Evolutionary conservation across 768 basidiomycete genomes (phyloP).

Genomic region (Lactarius indigo): DNA sequence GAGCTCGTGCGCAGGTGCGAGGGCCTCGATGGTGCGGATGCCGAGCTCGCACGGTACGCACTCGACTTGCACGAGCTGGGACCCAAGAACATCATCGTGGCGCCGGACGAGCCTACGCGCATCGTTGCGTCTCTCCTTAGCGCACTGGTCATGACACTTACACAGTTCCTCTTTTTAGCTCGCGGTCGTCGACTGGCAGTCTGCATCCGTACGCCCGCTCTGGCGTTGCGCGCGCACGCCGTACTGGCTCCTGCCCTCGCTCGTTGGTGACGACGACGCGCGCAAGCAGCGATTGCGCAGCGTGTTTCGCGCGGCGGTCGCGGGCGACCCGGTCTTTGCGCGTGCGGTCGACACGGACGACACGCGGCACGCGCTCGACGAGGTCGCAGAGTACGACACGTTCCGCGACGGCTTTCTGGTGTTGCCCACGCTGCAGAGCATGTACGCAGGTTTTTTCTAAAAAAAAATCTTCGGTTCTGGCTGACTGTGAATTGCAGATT

Average conservation of each 20-base stretch:
- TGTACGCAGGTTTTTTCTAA: slow-evolving; percentile 30
- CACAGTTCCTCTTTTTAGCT: slow-evolving; percentile 22
- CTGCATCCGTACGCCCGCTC: slow-evolving; percentile 30
- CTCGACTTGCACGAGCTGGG: slow-evolving; percentile 33
- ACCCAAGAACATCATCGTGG: slow-evolving; percentile 33
- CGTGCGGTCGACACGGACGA: slow-evolving; percentile 32
- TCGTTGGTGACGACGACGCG: slow-evolving; percentile 24
- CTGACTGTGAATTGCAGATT: slow-evolving; percentile 24
- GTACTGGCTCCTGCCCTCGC: slow-evolving; percentile 32
- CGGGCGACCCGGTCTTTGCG: slow-evolving; percentile 29
- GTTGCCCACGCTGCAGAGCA: slow-evolving; percentile 36
- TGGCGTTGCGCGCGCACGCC: slow-evolving; percentile 37
- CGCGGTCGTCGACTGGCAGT: slow-evolving; percentile 32
- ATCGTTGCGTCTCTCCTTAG: slow-evolving; percentile 29
- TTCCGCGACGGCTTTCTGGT: slow-evolving; percentile 36
- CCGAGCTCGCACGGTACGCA: slow-evolving; percentile 32
- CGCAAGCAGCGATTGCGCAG: slow-evolving; percentile 25
- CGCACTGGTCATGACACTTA: neutral
- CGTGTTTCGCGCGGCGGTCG: slow-evolving; percentile 29
- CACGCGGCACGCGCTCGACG: slow-evolving; percentile 33
- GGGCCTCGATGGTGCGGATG: slow-evolving; percentile 34
- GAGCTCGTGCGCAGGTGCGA: slow-evolving; percentile 32
- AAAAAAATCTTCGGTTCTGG: neutral
- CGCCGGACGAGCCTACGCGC: slow-evolving; percentile 29
- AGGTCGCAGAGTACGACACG: slow-evolving; percentile 35